phyloP scores from a whole-genome alignment of 2,329 filamentous ascomycete genomes.

The Ophiostoma pallidulum region DNA sequence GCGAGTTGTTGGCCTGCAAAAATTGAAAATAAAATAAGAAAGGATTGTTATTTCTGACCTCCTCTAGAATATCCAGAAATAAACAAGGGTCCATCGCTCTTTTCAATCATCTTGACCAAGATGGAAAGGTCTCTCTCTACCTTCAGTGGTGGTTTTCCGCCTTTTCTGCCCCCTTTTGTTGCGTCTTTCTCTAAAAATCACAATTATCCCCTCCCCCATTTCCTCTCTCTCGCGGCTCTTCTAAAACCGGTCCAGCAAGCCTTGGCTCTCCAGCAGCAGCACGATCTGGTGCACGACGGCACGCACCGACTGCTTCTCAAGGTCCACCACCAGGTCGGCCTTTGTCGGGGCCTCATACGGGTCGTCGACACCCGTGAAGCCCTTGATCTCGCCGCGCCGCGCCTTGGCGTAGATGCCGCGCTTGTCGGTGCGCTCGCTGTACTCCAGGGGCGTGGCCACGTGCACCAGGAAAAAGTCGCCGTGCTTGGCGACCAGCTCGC shows the following conservation, averaged over 20 bases:
- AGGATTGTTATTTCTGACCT: too few species aligned
- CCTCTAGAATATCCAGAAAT: too few species aligned
- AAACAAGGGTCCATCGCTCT: too few species aligned
- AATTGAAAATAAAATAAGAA: too few species aligned
- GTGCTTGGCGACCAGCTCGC: conserved; percentile 76
- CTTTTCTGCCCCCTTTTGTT: neutral
- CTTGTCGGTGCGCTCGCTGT: conserved; percentile 92
- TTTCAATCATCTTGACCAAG: too few species aligned
- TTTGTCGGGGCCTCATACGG: conserved; percentile 82
- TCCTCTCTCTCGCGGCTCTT: neutral
- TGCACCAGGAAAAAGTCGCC: conserved; percentile 94
- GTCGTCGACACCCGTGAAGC: conserved; percentile 96
- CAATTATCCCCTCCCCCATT: neutral
- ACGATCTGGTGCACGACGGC: conserved; percentile 97
- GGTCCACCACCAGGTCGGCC: conserved; percentile 75
- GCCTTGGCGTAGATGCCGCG: conserved; percentile 80
- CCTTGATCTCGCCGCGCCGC: conserved; percentile 84
- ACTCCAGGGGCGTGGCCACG: conserved; percentile 84
- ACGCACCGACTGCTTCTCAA: conserved; percentile 77
- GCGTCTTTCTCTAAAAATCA: neutral
- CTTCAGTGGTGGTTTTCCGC: too few species aligned
- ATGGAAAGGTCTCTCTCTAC: too few species aligned
- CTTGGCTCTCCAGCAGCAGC: conserved; percentile 79
- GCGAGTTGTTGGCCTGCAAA: too few species aligned
- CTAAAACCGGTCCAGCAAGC: conserved; percentile 67